Conservation (phyloP, 176 grass and related monocot species). For the Pontederia paniculata region DNA sequence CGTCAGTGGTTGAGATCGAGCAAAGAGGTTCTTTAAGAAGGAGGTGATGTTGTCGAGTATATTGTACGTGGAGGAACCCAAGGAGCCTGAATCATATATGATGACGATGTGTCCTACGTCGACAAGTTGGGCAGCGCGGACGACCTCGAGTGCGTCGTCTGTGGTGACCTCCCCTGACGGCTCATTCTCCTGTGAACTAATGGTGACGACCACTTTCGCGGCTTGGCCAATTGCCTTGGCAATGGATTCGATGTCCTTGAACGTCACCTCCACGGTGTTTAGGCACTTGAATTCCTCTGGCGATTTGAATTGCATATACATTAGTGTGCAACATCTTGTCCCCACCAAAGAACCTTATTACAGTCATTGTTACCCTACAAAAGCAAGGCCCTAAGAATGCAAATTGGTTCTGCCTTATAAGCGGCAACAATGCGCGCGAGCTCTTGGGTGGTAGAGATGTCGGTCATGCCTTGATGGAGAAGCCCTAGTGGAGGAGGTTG, state of each 20-base stretch:
- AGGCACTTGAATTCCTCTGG: conserved; percentile 49
- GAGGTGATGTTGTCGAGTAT: conserved; percentile 67
- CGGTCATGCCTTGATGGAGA: conserved; percentile 53
- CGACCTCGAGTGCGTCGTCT: conserved; percentile 69
- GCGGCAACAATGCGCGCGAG: conserved; percentile 49
- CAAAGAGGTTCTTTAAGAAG: conserved; percentile 67
- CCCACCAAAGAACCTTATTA: too few species aligned
- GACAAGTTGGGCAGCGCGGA: conserved; percentile 71
- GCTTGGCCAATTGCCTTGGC: conserved; percentile 87
- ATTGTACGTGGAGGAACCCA: conserved; percentile 35
- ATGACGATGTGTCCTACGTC: conserved; percentile 55
- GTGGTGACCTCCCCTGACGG: conserved; percentile 48
- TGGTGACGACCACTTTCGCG: conserved; percentile 75
- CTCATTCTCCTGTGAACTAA: conserved; percentile 44
- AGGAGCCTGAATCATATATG: conserved; percentile 33
- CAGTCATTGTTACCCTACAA: too few species aligned
- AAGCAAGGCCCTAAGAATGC: not conserved
- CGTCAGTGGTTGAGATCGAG: conserved; percentile 40
- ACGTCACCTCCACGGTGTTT: conserved; percentile 63
- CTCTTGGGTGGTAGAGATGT: conserved; percentile 59
- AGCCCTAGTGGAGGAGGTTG: conserved; percentile 66
- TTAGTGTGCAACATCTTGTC: too few species aligned
- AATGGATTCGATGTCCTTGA: conserved; percentile 51
- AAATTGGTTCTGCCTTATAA: conserved; percentile 24
- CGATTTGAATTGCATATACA: conserved; percentile 48